phyloP scores from a whole-genome alignment of 306 rosid genomes.

The Psophocarpus tetragonolobus region DNA sequence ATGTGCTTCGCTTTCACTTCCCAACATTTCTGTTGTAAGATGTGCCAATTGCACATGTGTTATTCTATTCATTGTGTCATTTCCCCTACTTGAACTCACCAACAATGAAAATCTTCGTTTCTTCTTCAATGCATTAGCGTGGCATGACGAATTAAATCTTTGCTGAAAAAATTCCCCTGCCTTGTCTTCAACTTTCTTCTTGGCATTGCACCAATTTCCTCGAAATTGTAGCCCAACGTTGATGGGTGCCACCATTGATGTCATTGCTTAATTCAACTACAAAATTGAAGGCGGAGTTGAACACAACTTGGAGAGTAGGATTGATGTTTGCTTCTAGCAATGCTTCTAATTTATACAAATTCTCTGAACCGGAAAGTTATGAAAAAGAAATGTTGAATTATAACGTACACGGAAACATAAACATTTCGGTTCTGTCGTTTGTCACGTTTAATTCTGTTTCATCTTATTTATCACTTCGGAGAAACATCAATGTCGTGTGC shows the following conservation, averaged over 20 bases:
- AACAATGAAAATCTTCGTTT: constrained; percentile 7
- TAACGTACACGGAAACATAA: not conserved
- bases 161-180: not conserved
- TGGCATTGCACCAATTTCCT: constrained; percentile 7
- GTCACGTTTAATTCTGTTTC: not conserved
- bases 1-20: constrained; percentile 18
- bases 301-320: not conserved
- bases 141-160: not conserved
- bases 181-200: constrained; percentile 21
- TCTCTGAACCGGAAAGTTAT: not conserved
- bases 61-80: constrained; percentile 28
- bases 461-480: not conserved
- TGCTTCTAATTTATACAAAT: not conserved
- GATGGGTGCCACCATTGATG: constrained; percentile 42
- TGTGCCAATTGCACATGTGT: not conserved
- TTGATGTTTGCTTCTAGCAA: not conserved
- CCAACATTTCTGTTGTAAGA: not conserved
- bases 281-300: not conserved
- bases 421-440: not conserved
- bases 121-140: not conserved
- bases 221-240: constrained; percentile 11
- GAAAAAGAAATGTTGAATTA: not conserved
- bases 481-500: not conserved
- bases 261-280: not conserved
- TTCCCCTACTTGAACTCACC: not conserved